A percentile compares a stretch with the other conserved stretches of the same genome.
These are phyloP conservation scores for Talaromyces stipitatus DNA, from an alignment of 495 filamentous ascomycete species.

Conservation along the genomic window DNA sequence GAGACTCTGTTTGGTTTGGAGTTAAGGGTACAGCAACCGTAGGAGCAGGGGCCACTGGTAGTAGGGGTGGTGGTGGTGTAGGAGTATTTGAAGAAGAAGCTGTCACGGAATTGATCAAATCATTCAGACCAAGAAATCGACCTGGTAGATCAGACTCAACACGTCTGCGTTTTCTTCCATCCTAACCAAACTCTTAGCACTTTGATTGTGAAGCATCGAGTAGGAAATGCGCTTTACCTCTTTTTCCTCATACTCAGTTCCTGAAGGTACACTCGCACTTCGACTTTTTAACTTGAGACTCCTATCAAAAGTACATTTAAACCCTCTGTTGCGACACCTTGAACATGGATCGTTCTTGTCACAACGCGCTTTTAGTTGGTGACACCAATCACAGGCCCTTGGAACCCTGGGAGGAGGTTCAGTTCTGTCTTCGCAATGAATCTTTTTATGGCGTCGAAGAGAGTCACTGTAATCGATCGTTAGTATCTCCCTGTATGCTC, in stretches of 20 bases:
- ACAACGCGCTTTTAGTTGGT: neutral
- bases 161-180: neutral
- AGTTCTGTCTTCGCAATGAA: neutral
- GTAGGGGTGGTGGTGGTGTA: neutral
- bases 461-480: neutral
- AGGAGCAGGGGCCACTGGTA: neutral
- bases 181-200: neutral
- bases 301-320: neutral
- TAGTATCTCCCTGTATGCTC: neutral
- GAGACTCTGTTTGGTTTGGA: neutral
- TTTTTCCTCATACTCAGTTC: neutral
- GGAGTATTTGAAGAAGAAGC: neutral
- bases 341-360: neutral
- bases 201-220: neutral
- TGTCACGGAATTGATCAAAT: neutral
- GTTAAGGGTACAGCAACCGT: neutral
- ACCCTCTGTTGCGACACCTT: neutral
- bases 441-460: neutral
- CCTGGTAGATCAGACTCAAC: neutral
- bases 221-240: neutral
- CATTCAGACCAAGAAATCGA: neutral
- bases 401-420: neutral
- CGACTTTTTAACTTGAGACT: neutral
- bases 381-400: constrained; percentile 4
- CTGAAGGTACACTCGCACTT: neutral